These are phyloP conservation scores for Hymenoscyphus repandus DNA, from an alignment of 2,329 filamentous ascomycete genomes.

Conservation along the genomic window DNA sequence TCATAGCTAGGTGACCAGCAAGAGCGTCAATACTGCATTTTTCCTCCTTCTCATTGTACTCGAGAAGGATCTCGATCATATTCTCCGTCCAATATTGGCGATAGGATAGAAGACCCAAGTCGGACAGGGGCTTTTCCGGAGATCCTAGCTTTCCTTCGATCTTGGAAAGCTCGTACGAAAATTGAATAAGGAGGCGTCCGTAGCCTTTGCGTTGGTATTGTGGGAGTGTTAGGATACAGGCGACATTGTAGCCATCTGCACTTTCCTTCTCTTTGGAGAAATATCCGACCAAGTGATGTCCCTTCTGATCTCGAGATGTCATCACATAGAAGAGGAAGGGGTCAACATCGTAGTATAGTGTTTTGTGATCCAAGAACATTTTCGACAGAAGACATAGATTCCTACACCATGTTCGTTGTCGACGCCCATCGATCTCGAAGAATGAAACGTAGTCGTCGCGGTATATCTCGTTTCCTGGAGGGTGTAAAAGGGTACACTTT, in stretches of 20 bases:
- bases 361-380: conserved; percentile 96
- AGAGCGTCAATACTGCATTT: conserved; percentile 83
- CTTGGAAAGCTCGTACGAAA: conserved; percentile 94
- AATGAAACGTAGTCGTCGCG: conserved; percentile 91
- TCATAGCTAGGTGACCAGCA: conserved; percentile 79
- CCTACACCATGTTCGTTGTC: conserved; percentile 93
- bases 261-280: conserved; percentile 99
- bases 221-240: conserved; percentile 92
- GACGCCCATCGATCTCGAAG: conserved; percentile 92
- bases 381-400: conserved; percentile 93
- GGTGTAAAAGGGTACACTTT: conserved; percentile 88
- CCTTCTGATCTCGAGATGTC: conserved; percentile 81
- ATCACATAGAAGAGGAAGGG: conserved; percentile 99
- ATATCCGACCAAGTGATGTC: conserved; percentile 96
- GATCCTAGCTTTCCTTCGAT: conserved; percentile 93
- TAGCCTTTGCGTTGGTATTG: conserved; percentile 96
- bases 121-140: conserved; percentile 92
- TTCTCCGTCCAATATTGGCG: conserved; percentile 97
- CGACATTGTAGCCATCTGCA: conserved; percentile 94
- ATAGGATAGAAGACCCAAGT: conserved; percentile 89
- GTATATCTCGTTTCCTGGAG: conserved; percentile 97
- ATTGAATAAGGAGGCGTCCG: conserved; percentile 88
- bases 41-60: conserved; percentile 60
- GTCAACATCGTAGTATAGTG: conserved; percentile 98
- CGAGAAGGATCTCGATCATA: conserved; percentile 80